Conservation (phyloP, 1,139 yeast genomes). For the Kodamaea derodonti region DNA sequence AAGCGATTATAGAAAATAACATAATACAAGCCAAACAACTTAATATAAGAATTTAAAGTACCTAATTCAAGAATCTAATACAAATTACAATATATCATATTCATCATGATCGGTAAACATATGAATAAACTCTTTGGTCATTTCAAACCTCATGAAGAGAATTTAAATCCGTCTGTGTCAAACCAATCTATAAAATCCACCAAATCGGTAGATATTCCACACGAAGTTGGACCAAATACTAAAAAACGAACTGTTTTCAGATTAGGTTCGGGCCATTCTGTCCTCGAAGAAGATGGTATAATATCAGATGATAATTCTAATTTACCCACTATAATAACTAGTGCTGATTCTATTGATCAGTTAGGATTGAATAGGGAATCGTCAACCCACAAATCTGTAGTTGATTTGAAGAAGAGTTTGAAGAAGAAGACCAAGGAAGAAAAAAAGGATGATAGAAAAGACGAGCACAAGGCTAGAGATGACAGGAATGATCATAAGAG, state of each 20-base stretch:
- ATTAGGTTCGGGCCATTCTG: not conserved
- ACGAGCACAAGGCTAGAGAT: no score
- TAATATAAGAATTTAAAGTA: no score
- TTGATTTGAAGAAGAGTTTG: conserved; percentile 39
- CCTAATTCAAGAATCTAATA: no score
- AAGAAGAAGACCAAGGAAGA: conserved; percentile 19
- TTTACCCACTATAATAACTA: no score
- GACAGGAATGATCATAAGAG: no score
- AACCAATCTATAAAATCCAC: conserved; percentile 20
- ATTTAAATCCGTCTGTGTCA: conserved; percentile 31
- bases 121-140: conserved; percentile 33
- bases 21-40: no score
- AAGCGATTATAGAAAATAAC: no score
- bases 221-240: not conserved
- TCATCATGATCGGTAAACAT: conserved; percentile 44
- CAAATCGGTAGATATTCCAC: not conserved
- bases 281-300: no score
- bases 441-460: no score
- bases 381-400: conserved; percentile 34
- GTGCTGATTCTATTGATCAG: conserved; percentile 10
- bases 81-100: no score
- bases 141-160: conserved; percentile 22
- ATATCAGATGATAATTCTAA: no score
- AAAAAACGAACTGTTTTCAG: not conserved
- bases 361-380: conserved; percentile 21